phyloP scores from a whole-genome alignment of 2,329 filamentous ascomycete species.

The Beauveria caledonica region DNA sequence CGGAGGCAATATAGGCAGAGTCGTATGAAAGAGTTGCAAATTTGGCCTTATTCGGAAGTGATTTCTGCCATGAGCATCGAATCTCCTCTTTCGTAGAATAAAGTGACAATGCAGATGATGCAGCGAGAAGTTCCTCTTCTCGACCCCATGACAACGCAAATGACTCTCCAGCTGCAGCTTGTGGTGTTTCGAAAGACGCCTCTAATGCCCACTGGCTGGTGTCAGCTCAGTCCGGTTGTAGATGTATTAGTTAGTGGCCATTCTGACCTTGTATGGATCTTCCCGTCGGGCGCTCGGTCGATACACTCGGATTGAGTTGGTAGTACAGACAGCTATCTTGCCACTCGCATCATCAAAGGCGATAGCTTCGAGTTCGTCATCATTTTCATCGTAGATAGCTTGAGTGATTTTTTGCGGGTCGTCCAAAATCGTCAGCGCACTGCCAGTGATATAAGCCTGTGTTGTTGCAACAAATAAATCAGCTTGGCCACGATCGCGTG shows the following conservation, averaged over 20 bases:
- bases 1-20: constrained; percentile 76
- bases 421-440: constrained; percentile 75
- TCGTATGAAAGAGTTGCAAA: constrained; percentile 78
- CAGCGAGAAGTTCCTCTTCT: constrained; percentile 75
- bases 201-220: constrained; percentile 52
- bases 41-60: constrained; percentile 64
- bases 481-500: constrained; percentile 11
- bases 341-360: constrained; percentile 74
- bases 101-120: constrained; percentile 60
- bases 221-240: constrained; percentile 11
- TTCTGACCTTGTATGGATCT: constrained; percentile 62
- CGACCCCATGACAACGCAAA: constrained; percentile 72
- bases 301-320: constrained; percentile 64
- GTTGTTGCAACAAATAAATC: constrained; percentile 2
- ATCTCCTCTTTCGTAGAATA: constrained; percentile 47
- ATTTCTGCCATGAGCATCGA: constrained; percentile 62
- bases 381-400: constrained; percentile 82
- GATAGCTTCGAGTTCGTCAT: constrained; percentile 60
- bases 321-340: constrained; percentile 72
- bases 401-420: constrained; percentile 70
- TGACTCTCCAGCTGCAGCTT: constrained; percentile 27
- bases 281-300: constrained; percentile 63
- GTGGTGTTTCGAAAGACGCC: constrained; percentile 44
- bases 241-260: constrained; percentile 14
- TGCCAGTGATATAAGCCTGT: constrained; percentile 83